phyloP scores from a whole-genome alignment of 306 rosid species.

The Trifolium pratense region DNA sequence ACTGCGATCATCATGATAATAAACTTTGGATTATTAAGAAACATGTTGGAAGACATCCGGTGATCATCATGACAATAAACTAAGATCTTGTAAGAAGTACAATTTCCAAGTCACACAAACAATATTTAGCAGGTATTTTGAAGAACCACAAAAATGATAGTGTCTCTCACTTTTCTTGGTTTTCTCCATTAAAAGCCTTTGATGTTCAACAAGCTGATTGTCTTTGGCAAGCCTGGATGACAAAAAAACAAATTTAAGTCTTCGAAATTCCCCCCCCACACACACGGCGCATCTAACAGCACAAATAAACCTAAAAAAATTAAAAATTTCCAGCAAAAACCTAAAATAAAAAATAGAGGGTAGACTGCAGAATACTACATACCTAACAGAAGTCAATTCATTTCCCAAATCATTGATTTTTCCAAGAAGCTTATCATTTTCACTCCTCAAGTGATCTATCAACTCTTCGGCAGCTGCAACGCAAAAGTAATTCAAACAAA shows the following conservation, averaged over 20 bases:
- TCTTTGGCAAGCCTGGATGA: constrained; percentile 62
- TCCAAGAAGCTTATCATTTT: constrained; percentile 61
- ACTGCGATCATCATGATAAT: neutral
- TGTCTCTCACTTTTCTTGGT: constrained; percentile 65
- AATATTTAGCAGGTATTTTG: neutral
- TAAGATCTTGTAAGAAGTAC: constrained; percentile 24
- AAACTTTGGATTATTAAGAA: neutral
- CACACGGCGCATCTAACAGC: neutral
- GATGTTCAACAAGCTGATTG: constrained; percentile 58
- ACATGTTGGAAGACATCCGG: too few relatives aligned
- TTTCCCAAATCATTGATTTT: constrained; percentile 66
- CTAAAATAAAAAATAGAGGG: neutral
- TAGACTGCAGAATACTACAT: constrained; percentile 34
- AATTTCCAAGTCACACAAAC: neutral
- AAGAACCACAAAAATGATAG: constrained; percentile 10
- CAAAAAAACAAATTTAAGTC: constrained; percentile 31
- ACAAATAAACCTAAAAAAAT: constrained; percentile 13
- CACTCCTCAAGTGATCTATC: constrained; percentile 65
- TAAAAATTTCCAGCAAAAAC: constrained; percentile 6
- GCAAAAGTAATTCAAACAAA: constrained; percentile 1
- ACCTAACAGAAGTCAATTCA: constrained; percentile 73
- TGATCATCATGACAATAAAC: neutral
- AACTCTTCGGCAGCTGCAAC: constrained; percentile 78
- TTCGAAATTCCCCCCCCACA: neutral
- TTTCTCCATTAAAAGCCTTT: constrained; percentile 60